Evolutionary conservation across 2,329 filamentous ascomycete species (phyloP).

Genomic region (Neonectria faginata): DNA sequence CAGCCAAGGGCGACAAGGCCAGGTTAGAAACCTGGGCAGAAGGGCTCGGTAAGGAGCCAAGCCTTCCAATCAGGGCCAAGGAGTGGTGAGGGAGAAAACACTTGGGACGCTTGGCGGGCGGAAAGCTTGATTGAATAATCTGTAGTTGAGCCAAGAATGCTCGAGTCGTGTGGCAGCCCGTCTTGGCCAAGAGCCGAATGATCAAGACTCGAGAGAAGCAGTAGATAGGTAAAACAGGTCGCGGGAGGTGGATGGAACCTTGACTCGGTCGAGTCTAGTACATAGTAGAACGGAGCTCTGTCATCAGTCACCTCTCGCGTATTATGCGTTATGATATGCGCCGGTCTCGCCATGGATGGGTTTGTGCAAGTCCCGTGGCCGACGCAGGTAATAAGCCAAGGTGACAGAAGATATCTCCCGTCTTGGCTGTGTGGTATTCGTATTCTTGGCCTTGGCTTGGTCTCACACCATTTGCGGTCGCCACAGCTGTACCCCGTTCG

Average conservation of each 20-base stretch:
- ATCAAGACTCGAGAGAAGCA: conserved; percentile 4
- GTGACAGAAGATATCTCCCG: not conserved
- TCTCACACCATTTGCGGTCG: conserved; percentile 1
- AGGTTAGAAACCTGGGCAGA: conserved; percentile 10
- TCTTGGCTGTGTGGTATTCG: not conserved
- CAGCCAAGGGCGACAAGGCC: conserved; percentile 1
- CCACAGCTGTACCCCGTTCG: not conserved
- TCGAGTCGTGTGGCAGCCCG: conserved; percentile 39
- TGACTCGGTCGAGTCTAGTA: not conserved
- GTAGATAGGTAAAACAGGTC: not conserved
- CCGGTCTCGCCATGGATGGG: not conserved
- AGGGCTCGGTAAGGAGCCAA: conserved; percentile 8
- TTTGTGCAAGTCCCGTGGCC: not conserved
- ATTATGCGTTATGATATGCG: not conserved
- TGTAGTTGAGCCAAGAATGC: conserved; percentile 14
- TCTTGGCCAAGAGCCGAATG: conserved; percentile 35
- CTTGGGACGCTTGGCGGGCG: conserved; percentile 25
- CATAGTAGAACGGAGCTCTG: not conserved
- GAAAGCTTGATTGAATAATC: conserved; percentile 45
- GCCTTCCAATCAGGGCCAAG: not conserved
- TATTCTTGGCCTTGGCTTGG: not conserved
- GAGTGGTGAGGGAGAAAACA: not conserved
- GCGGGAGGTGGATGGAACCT: not conserved
- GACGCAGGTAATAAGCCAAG: not conserved
- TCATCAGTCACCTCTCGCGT: too few relatives aligned